Conservation (phyloP, 2,329 filamentous ascomycete species). For the Tolypocladium tropicale region DNA sequence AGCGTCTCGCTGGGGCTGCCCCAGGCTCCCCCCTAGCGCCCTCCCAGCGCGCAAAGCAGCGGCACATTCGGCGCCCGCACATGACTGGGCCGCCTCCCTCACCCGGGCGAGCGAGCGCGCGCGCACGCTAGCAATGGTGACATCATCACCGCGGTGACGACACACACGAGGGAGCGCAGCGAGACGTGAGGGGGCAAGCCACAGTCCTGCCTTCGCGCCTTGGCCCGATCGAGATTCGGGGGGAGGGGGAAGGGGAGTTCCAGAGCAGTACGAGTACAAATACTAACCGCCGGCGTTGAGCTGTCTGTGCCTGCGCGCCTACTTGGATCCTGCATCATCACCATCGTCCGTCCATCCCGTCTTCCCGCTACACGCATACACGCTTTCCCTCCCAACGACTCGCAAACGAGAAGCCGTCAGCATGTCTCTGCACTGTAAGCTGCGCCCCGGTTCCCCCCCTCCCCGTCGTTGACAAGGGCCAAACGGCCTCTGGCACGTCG, state of each 20-base stretch:
- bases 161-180: neutral
- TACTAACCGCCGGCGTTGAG: neutral
- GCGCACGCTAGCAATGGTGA: conserved; percentile 14
- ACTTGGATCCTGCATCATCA: conserved; percentile 3
- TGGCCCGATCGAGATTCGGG: conserved; percentile 12
- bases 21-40: too few species aligned
- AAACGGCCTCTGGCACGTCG: too few species aligned
- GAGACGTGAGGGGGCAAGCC: neutral
- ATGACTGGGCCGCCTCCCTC: neutral
- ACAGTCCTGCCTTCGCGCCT: neutral
- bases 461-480: neutral
- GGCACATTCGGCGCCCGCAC: neutral
- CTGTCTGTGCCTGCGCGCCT: neutral
- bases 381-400: too few species aligned
- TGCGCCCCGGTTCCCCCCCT: neutral
- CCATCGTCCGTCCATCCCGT: too few species aligned
- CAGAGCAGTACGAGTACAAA: neutral
- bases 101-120: too few species aligned
- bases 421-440: conserved; percentile 53
- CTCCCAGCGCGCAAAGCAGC: neutral
- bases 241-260: neutral
- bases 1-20: too few species aligned
- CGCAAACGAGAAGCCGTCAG: conserved; percentile 13
- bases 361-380: neutral
- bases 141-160: conserved; percentile 18